Base-by-base conservation (phyloP, 768 basidiomycete species). In the Suillus variegatus region DNA sequence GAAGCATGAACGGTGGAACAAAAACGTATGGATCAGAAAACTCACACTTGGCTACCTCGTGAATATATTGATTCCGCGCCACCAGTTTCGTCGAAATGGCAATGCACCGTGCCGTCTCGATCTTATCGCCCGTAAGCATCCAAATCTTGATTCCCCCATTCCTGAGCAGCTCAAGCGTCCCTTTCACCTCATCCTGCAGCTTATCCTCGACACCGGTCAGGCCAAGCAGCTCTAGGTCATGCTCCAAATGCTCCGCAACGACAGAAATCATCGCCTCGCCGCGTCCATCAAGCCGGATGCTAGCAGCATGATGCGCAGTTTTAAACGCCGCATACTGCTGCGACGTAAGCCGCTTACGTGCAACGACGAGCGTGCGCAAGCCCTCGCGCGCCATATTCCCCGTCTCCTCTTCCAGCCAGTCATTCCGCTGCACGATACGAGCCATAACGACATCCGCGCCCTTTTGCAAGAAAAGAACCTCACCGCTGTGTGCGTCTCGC, bases 71-170 rank as follows among this genome's bases (percentile, higher is more conserved):
- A 71, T 95, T 95, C 70, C 97, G 85, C 28, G 94, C 91, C 9
- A 99, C 97, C 60, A 99, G 81, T 75, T 99, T 99, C 8, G 94
- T 97, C 44, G 95, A 97, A 68, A 99, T 95, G 6, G 97, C 96
- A 73, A 99, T 99, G 77, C 95, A 97, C 44, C 96, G 90, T 6
- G 97, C 97, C 4, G 97, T 99, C 82, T 99, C 97, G 60, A 99
- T 94, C 81, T 99, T 99, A 78, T 99, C 97, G 1, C 97, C 97
- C 0, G 97, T 99, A 71, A 99, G 82, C 97, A 99, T 99, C 97
- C 97, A 99, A 65, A 99, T 99, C 84, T 93, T 97, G 78, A 99
- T 89, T 5, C 97, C 97, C 0, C 97, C 97, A 75, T 99, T 99
- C 69, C 96, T 82, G 68, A 99, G 76, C 61, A 99, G 74, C 78